Conservation (phyloP, 2,329 filamentous ascomycete genomes). For the Didymella sp. region DNA sequence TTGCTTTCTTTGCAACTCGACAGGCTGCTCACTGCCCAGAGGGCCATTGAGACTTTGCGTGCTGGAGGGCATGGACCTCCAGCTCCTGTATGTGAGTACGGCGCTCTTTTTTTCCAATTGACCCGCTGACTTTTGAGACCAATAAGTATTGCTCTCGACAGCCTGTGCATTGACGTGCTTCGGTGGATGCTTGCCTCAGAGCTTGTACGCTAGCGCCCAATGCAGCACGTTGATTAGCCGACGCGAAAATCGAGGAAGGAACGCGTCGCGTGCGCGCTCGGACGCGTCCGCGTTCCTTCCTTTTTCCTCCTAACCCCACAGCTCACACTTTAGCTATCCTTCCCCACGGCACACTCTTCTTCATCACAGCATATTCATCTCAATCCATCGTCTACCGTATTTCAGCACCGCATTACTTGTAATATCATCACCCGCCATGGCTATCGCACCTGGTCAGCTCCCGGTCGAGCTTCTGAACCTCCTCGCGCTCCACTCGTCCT, state of each 20-base stretch:
- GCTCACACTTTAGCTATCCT: constrained; percentile 28
- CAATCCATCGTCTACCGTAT: constrained; percentile 17
- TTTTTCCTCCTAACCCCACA: constrained; percentile 39
- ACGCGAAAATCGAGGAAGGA: constrained; percentile 18
- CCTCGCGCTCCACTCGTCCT: constrained; percentile 55
- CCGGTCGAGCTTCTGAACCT: constrained; percentile 54
- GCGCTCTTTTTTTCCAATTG: not conserved
- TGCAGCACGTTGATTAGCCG: constrained; percentile 34
- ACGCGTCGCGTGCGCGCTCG: constrained; percentile 37
- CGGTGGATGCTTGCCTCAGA: not conserved
- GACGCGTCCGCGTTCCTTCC: constrained; percentile 34
- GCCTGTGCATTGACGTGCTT: not conserved
- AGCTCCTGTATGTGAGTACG: too few relatives aligned
- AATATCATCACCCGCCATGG: constrained; percentile 36
- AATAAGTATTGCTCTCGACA: not conserved
- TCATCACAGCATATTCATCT: constrained; percentile 10
- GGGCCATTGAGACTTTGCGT: too few relatives aligned
- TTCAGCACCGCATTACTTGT: constrained; percentile 30
- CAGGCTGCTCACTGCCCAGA: too few relatives aligned
- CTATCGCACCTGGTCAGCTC: constrained; percentile 42
- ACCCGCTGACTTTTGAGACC: not conserved
- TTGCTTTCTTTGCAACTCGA: too few relatives aligned
- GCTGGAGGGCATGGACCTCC: too few relatives aligned
- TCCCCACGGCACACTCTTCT: constrained; percentile 24
- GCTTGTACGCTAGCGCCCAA: constrained; percentile 1